Base-by-base conservation (phyloP, 202 grass and related monocot genomes). In the Panicum hallii region DNA sequence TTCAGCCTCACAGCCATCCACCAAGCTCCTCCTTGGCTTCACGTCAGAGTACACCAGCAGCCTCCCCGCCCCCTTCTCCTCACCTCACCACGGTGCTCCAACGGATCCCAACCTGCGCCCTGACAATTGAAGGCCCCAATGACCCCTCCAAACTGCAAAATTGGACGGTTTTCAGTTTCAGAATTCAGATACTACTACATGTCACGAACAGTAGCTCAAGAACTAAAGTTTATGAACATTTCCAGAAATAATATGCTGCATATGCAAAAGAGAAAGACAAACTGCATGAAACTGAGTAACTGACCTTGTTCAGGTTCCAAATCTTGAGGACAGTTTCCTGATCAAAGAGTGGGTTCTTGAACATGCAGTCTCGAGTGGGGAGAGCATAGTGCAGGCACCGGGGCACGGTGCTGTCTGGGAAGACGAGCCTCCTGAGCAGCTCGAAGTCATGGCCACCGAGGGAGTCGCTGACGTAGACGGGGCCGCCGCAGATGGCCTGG, bases 51-150 rank as follows among this genome's bases (percentile, higher is more conserved):
- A 88, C 16, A 63, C 67, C 47, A 84, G 11, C 4, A 94, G 69
- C 49, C 53, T 36, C 4, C 94, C 91, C 2, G 16, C 49, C 1
- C 94, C 94, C 63, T 97, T 92, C 78, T 26, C 23, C 26, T 79
- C 46, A 76, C 91, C 83, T 56, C 70, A 4, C 43, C 17, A 9
- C 82, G 73, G 70, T 70, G 77, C 70, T 78, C 82, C 0, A 3
- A 50, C 0, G 85, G 87, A 26, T 92, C 87, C 91, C 94, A 97
- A 0, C 94, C 94, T 15, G 82, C 89, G 28, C 94, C 91, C 82
- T 97, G 94, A 84, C 93, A 93, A 53, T 95, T 89, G 81, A 95
- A 95, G 7, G 69, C 86, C 45, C 88, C 93, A 20, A 97, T 65
- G 14, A 97, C 87, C 4, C 91, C 91, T 72, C 87, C 78, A 82